Base-by-base conservation (phyloP, 1,139 yeast genomes). In the Saccharomycopsis hybrid region DNA sequence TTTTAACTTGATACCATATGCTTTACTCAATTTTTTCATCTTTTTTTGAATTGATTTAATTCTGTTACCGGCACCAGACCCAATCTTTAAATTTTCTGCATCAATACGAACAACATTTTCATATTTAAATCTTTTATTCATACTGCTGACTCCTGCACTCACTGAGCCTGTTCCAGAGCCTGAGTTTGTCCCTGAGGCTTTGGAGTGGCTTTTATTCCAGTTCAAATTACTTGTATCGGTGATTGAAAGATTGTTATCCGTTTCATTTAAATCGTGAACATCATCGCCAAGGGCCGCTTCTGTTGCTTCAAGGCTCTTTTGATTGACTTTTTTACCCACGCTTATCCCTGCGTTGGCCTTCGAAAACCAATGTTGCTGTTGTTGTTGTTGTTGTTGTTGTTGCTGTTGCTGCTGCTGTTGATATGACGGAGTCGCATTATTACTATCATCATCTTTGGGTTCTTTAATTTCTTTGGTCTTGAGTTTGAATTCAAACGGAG, bases 51-150 rank as follows among this genome's bases (percentile, higher is more conserved):
- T 62, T 0, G 75, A 71, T 37, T 73, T 66, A 40, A 76, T 75
- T 66, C 81, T 71, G 45, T 75, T 72, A 54, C 78, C 70, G 9
- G 76, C 80, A 56, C 77, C 72, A 27, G 78, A 77, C 59, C 79
- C 74, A 36, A 78, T 73, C 62, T 76, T 76, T 48, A 76, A 63
- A 55, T 76, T 80, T 52, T 71, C 73, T 54, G 73, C 73, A 43
- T 75, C 69, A 8, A 77, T 72, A 52, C 70, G 65, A 2, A 76
- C 74, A 43, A 73, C 67, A 3, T 73, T 73, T 50, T 71, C 74
- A 52, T 67, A 67, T 24, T 36, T 36, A 36, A 7, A 36, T 36
- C 39, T 38, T 44, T 36, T 36, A 31, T 31, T 31, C 35, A 7
- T 31, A 11, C 9, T 7, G 9, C 9, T 7, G 9, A 7, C 53